Base-by-base conservation (phyloP, 2,329 filamentous ascomycete species). In the Onygena corvina region DNA sequence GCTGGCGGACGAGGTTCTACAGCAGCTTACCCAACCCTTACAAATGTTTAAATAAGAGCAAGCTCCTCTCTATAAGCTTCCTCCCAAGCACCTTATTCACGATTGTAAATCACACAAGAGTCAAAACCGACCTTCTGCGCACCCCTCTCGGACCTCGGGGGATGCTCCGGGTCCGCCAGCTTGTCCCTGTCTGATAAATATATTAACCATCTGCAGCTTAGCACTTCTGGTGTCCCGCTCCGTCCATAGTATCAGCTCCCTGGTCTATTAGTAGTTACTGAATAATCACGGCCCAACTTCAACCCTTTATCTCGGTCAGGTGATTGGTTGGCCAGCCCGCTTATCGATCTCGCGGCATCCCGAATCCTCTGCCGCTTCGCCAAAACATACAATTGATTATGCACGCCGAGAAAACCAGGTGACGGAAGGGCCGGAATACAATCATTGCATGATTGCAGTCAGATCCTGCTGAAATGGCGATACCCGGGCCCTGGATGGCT, bases 11-110 rank as follows among this genome's bases (percentile, higher is more conserved):
- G n/a, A n/a, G n/a, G n/a, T n/a, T n/a, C 36, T 23, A 42, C 21
- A 42, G 27, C 36, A 42, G 36, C 36, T 42, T 42, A 42, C 36
- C 21, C 12, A 11, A 42, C 25, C 21, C 36, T 42, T 42, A 42
- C 36, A 42, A 42, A 42, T 11, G 20, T 12, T 35, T 35, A 35
- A 35, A 35, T 35, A 35, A 35, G 36, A 42, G 21, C 3, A 42
- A 25, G 8, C 3, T 12, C 5, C 21, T 6, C 20, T 25, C 16
- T 12, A 42, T 31, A 12, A 4, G 8, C 8, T 3, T 31, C 36
- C 27, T 42, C 25, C 36, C 27, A n/a, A 5, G 21, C 21, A 7
- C 16, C 36, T 42, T 42, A 42, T 27, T 42, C 21, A 42, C 36
- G 21, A 42, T 42, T 42, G 21, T 11, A 25, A 42, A 42, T 42